Percentiles rank a stretch among this genome's conserved stretches.
Evolutionary conservation across 2,329 filamentous ascomycete species (phyloP).

Genomic region (Fusarium camptoceras): DNA sequence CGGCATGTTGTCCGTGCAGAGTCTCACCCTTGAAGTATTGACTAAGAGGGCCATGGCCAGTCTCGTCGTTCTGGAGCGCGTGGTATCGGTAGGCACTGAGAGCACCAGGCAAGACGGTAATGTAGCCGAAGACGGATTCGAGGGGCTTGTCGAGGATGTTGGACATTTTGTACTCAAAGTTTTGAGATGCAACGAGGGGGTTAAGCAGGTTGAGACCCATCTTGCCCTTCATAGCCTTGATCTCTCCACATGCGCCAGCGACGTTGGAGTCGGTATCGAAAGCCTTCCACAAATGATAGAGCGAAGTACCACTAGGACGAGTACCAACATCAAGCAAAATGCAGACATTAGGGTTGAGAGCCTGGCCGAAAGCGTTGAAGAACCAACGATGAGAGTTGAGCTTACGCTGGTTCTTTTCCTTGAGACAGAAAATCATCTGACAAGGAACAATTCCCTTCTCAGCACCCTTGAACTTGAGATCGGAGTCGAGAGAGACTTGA

Average conservation of each 20-base stretch:
- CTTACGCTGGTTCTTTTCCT: slow-evolving; percentile 98
- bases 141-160: slow-evolving; percentile 98
- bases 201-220: slow-evolving; percentile 87
- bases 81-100: slow-evolving; percentile 96
- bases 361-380: slow-evolving; percentile 96
- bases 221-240: slow-evolving; percentile 95
- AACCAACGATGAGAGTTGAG: slow-evolving; percentile 99
- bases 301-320: slow-evolving; percentile 84
- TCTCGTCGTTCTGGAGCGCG: slow-evolving; percentile 95
- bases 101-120: slow-evolving; percentile 94
- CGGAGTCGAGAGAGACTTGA: slow-evolving; percentile 93
- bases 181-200: slow-evolving; percentile 94
- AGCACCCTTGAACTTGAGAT: slow-evolving; percentile 98
- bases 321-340: slow-evolving; percentile 97
- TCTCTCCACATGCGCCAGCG: slow-evolving; percentile 95
- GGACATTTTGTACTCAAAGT: slow-evolving; percentile 99
- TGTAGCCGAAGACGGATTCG: slow-evolving; percentile 97
- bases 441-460: slow-evolving; percentile 99
- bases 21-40: slow-evolving; percentile 99
- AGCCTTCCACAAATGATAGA: slow-evolving; percentile 99
- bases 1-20: slow-evolving; percentile 92
- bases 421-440: slow-evolving; percentile 98
- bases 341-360: slow-evolving; percentile 94
- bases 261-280: slow-evolving; percentile 99
- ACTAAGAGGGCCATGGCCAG: slow-evolving; percentile 91